Evolutionary conservation across 768 basidiomycete species (phyloP), one percentile per base, ranked within the genome.

Genomic region (Mrakia blollopis): DNA sequence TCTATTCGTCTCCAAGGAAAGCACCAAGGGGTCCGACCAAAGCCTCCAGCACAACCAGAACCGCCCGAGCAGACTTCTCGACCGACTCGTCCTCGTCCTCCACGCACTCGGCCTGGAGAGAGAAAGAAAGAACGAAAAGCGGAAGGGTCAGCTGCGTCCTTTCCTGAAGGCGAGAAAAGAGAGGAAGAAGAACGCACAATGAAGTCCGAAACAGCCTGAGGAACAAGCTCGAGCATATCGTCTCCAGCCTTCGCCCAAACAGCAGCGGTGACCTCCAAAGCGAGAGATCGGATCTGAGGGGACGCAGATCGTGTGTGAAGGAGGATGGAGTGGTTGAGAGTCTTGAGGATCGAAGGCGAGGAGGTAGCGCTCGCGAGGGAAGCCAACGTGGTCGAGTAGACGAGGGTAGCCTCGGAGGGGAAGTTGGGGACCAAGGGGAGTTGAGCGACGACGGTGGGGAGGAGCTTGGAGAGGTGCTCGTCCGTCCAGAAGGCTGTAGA

Each of bases 221-320:
- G 77, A 11, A 78, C 77, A 32, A 73, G 52, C 37, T 90, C 84
- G 16, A 94, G 85, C 82, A 92, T 92, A 35, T 88, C 88, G 11
- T 93, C 91, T 32, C 74, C 74, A 78, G 91, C 89, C 23, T 85
- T 83, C 30, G 85, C 86, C 96, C 96, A 98, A 41, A 97, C 82
- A n/a, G 86, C 86, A 39, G 88, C 88, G 21, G 91, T 85, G 79
- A 89, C 91, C 10, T 85, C 82, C 68, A 98, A 83, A 0, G 93
- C 92, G 68, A 88, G 87, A 16, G 93, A 82, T 10, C 93, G 88
- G n/a, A 89, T 83, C 28, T 86, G 85, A 3, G 87, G 84, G 78
- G 92, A 90, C 74, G 97, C 94, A 7, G 91, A 91, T 23, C 94
- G 90, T 0, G 94, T 96, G 78, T 92, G 89, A 90, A 96, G 92